Evolutionary conservation across 192 early-diverging fungal species (phyloP).

Genomic region (Linnemannia elongata): DNA sequence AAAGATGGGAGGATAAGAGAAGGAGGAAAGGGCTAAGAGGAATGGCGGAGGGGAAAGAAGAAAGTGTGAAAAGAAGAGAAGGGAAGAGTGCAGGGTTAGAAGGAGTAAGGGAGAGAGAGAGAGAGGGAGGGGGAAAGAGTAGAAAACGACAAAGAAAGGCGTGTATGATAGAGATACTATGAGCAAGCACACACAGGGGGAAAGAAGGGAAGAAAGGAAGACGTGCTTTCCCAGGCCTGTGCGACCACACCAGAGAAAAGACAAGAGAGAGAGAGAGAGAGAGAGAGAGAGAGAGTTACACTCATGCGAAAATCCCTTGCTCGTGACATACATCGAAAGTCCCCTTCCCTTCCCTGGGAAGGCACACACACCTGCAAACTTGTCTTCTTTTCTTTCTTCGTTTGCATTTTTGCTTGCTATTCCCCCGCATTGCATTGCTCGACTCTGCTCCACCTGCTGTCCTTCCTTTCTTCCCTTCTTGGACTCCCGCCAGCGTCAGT

Average conservation of each 20-base stretch:
- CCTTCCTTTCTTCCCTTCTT: not conserved
- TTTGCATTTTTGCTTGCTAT: not conserved
- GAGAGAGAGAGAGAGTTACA: no score
- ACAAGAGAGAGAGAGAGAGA: no score
- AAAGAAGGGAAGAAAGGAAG: not conserved
- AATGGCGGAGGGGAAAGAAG: not conserved
- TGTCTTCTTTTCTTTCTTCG: not conserved
- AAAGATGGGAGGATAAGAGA: not conserved
- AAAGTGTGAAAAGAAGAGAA: no score
- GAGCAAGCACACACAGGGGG: not conserved
- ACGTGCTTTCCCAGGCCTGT: not conserved
- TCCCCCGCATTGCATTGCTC: no score
- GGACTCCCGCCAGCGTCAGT: not conserved
- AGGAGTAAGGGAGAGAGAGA: not conserved
- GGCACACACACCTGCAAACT: not conserved
- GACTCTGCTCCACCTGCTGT: no score
- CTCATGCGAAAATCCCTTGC: not conserved
- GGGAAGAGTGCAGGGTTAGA: no score
- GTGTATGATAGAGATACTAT: not conserved
- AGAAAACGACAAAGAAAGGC: not conserved
- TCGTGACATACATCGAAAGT: not conserved
- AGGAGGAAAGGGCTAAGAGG: not conserved
- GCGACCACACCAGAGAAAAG: not conserved
- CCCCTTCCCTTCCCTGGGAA: not conserved
- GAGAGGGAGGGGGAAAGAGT: not conserved